A percentile compares a stretch with the other conserved stretches of the same genome.
These are phyloP conservation scores for Naganishia kalamii DNA, from an alignment of 768 basidiomycete species.

Conservation along the genomic window DNA sequence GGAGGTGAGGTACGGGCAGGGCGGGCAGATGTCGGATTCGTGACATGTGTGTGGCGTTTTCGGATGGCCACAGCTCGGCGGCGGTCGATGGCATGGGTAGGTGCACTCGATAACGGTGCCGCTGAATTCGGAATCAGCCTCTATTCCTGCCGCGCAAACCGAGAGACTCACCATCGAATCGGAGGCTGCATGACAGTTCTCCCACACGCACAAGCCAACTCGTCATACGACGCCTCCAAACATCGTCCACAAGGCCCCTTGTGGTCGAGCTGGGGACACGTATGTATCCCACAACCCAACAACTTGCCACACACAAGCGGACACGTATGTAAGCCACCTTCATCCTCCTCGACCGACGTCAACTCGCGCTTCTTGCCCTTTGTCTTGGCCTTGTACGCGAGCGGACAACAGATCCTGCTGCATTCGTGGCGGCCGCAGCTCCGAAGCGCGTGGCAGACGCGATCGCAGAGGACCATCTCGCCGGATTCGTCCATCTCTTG, in stretches of 20 bases:
- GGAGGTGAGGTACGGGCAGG: constrained; percentile 71
- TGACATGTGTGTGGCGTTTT: constrained; percentile 75
- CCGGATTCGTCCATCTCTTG: constrained; percentile 40
- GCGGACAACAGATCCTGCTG: constrained; percentile 72
- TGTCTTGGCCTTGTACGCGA: constrained; percentile 62
- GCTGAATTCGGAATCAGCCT: neutral
- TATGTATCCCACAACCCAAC: constrained; percentile 65
- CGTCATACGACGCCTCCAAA: constrained; percentile 82
- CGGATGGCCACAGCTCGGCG: constrained; percentile 75
- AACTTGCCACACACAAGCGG: constrained; percentile 70
- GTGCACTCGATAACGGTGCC: constrained; percentile 58
- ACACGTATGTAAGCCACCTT: constrained; percentile 72
- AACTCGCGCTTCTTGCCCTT: constrained; percentile 59
- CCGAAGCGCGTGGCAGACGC: constrained; percentile 67
- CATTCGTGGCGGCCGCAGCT: constrained; percentile 83
- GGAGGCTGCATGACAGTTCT: constrained; percentile 83
- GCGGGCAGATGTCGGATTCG: constrained; percentile 69
- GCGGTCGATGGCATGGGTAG: constrained; percentile 69
- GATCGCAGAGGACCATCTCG: constrained; percentile 68
- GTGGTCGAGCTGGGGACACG: constrained; percentile 75
- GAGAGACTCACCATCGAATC: constrained; percentile 62
- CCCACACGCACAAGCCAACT: constrained; percentile 78
- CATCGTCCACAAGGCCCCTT: constrained; percentile 74
- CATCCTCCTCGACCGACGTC: constrained; percentile 52
- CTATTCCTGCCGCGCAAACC: neutral